phyloP scores from a whole-genome alignment of 768 basidiomycete genomes.

The Megacollybia marginata region DNA sequence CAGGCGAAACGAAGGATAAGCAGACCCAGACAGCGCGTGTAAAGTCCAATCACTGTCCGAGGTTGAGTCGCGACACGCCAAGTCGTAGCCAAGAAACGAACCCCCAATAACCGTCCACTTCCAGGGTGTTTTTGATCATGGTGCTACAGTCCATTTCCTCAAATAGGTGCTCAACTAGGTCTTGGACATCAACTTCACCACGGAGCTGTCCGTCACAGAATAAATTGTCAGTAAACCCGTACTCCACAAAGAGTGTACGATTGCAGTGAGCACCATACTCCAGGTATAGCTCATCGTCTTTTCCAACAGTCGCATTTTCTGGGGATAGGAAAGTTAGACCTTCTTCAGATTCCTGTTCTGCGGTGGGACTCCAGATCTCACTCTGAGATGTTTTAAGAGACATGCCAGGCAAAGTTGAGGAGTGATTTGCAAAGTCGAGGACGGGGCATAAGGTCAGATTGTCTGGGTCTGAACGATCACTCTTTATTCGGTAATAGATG shows the following conservation, averaged over 20 bases:
- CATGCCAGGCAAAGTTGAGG: conserved; percentile 32
- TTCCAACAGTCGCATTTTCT: conserved; percentile 26
- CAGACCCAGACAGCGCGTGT: conserved; percentile 49
- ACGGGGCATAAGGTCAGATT: conserved; percentile 87
- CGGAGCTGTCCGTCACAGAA: not conserved
- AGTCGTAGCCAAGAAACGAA: conserved; percentile 23
- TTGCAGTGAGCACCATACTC: conserved; percentile 80
- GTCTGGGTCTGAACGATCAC: conserved; percentile 45
- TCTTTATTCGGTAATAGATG: conserved; percentile 60
- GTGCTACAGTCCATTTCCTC: conserved; percentile 24
- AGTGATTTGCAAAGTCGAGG: conserved; percentile 88
- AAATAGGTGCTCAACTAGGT: conserved; percentile 45
- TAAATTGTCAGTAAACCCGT: conserved; percentile 61
- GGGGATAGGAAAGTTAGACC: conserved; percentile 48
- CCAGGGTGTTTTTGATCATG: conserved; percentile 46
- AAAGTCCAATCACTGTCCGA: conserved; percentile 70
- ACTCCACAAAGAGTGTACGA: conserved; percentile 74
- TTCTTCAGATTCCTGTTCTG: conserved; percentile 28
- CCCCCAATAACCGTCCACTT: conserved; percentile 79
- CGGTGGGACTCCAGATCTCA: conserved; percentile 28
- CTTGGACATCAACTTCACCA: conserved; percentile 61
- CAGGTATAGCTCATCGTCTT: conserved; percentile 65
- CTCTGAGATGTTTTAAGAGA: conserved; percentile 29
- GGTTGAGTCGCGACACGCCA: too few species aligned
- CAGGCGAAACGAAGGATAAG: conserved; percentile 76